These are phyloP conservation scores for Eucalyptus marginata DNA, from an alignment of 345 rosid genomes.

Conservation along the genomic window DNA sequence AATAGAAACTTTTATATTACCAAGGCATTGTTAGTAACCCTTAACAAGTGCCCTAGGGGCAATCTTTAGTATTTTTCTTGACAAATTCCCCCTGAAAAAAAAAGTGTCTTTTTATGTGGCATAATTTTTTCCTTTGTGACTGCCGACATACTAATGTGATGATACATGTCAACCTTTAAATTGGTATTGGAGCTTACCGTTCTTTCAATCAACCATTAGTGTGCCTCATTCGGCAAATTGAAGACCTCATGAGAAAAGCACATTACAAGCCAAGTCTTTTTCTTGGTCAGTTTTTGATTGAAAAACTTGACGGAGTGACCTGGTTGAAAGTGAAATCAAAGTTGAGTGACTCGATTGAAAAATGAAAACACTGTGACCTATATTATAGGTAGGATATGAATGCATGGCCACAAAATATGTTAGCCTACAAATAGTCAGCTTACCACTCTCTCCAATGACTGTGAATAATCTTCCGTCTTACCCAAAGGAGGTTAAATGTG, in stretches of 20 bases:
- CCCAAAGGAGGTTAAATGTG: neutral
- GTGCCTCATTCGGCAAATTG: neutral
- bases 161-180: neutral
- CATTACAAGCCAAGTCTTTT: neutral
- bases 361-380: neutral
- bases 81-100: neutral
- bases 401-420: neutral
- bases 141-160: neutral
- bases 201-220: neutral
- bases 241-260: neutral
- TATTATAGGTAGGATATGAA: neutral
- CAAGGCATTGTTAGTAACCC: neutral
- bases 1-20: neutral
- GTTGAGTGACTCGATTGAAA: neutral
- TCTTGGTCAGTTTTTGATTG: neutral
- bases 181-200: neutral
- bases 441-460: neutral
- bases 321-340: neutral
- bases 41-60: neutral
- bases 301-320: neutral
- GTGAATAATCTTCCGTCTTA: neutral
- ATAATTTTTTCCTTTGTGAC: neutral
- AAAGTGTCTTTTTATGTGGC: neutral
- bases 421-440: neutral
- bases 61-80: neutral